These are phyloP conservation scores for Fusarium sp. DNA, from an alignment of 2,329 filamentous ascomycete genomes.

Conservation along the genomic window DNA sequence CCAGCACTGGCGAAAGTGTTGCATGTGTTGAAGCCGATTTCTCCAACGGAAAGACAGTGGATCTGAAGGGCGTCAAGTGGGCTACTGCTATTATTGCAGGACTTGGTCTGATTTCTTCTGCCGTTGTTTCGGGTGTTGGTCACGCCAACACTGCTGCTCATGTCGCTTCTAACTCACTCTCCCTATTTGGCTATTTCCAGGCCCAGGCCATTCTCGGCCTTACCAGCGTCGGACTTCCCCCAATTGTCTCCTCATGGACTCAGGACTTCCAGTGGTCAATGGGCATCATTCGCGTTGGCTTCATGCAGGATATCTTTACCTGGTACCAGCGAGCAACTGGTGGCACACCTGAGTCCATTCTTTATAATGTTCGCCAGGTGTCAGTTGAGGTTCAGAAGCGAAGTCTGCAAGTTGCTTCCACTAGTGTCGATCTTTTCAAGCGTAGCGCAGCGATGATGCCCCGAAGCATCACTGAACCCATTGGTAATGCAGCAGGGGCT, in stretches of 20 bases:
- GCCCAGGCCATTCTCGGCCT: slow-evolving; percentile 92
- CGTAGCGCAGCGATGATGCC: slow-evolving; percentile 66
- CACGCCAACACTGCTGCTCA: slow-evolving; percentile 95
- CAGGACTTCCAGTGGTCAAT: slow-evolving; percentile 99
- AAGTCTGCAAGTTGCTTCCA: slow-evolving; percentile 53
- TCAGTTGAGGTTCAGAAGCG: slow-evolving; percentile 87
- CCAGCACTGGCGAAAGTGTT: slow-evolving; percentile 69
- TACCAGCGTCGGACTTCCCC: slow-evolving; percentile 82
- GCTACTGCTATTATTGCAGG: slow-evolving; percentile 88
- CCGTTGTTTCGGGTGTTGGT: slow-evolving; percentile 87
- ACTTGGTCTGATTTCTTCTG: slow-evolving; percentile 84
- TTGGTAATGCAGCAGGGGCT: slow-evolving; percentile 50
- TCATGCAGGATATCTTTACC: slow-evolving; percentile 88
- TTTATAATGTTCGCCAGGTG: slow-evolving; percentile 76
- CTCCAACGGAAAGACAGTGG: slow-evolving; percentile 92
- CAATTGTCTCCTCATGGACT: slow-evolving; percentile 91
- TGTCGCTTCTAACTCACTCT: slow-evolving; percentile 91
- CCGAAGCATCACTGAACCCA: slow-evolving; percentile 53
- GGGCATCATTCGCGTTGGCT: slow-evolving; percentile 90
- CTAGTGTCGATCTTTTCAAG: slow-evolving; percentile 60
- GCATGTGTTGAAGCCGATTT: slow-evolving; percentile 90
- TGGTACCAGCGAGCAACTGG: slow-evolving; percentile 97
- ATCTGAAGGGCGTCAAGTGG: slow-evolving; percentile 91
- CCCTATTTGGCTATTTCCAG: slow-evolving; percentile 96
- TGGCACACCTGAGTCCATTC: slow-evolving; percentile 81